Evolutionary conservation across 1,139 yeast genomes (phyloP).

Genomic region (Suhomyces coccinellae): DNA sequence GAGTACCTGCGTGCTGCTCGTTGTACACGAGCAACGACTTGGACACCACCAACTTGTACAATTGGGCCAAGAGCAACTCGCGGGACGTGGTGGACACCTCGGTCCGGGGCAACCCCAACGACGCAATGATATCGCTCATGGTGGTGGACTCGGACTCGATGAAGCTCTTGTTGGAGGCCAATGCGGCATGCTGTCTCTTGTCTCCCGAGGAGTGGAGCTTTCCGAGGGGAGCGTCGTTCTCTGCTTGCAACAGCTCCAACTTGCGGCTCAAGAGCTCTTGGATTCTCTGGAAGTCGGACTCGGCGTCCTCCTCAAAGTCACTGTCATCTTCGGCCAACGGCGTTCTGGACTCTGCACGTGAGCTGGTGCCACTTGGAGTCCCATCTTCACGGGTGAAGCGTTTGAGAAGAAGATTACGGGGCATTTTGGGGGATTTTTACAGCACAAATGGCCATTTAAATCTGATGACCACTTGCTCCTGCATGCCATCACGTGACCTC

Average conservation of each 20-base stretch:
- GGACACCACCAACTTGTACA: slow-evolving; percentile 47
- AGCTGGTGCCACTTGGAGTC: slow-evolving; percentile 20
- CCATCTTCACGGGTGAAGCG: slow-evolving; percentile 17
- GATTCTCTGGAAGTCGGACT: slow-evolving; percentile 39
- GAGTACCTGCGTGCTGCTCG: slow-evolving; percentile 37
- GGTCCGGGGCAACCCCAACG: slow-evolving; percentile 42
- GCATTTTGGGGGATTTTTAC: slow-evolving; percentile 2
- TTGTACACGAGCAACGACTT: slow-evolving; percentile 43
- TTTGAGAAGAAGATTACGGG: slow-evolving; percentile 10
- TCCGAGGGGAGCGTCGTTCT: slow-evolving; percentile 16
- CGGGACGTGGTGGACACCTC: slow-evolving; percentile 51
- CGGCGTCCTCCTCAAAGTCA: slow-evolving; percentile 42
- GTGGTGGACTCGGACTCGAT: slow-evolving; percentile 41
- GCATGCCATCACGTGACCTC: slow-evolving; percentile 5
- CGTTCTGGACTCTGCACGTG: slow-evolving; percentile 43
- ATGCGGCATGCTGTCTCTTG: slow-evolving; percentile 33
- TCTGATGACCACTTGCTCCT: slow-evolving; percentile 8
- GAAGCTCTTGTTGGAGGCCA: slow-evolving; percentile 33
- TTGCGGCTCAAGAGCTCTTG: slow-evolving; percentile 44
- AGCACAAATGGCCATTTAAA: not conserved
- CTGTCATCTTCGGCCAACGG: slow-evolving; percentile 41
- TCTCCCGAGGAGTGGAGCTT: slow-evolving; percentile 18
- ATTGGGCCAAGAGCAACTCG: slow-evolving; percentile 52
- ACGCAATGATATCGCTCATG: slow-evolving; percentile 40
- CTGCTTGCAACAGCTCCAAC: slow-evolving; percentile 29